A percentile compares a stretch with the other conserved stretches of the same genome.
These are phyloP conservation scores for Aspergillus udagawae DNA, from an alignment of 2,329 filamentous ascomycete genomes.

Conservation along the genomic window DNA sequence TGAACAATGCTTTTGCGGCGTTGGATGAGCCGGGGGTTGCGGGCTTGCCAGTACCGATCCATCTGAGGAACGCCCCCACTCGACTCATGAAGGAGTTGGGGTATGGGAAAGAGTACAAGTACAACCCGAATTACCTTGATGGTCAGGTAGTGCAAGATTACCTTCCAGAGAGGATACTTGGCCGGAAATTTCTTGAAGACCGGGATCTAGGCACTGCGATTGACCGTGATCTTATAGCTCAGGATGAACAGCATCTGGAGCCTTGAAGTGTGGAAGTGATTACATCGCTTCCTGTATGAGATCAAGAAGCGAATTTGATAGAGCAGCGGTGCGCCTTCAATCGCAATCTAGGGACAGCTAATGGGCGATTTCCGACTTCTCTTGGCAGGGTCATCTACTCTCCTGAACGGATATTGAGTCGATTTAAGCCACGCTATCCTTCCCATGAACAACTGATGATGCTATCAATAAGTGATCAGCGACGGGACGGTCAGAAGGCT, in stretches of 20 bases:
- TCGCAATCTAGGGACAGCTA: background rate
- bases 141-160: conserved; percentile 85
- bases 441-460: background rate
- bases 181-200: conserved; percentile 72
- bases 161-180: conserved; percentile 71
- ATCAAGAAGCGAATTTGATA: background rate
- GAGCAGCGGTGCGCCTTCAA: background rate
- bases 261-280: background rate
- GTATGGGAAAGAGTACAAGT: conserved; percentile 90
- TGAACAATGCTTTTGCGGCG: conserved; percentile 76
- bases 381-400: background rate
- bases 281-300: background rate
- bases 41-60: conserved; percentile 74
- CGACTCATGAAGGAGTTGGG: conserved; percentile 89
- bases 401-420: background rate
- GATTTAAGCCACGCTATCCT: background rate
- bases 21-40: conserved; percentile 80
- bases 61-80: conserved; percentile 88
- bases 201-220: conserved; percentile 72
- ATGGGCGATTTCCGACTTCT: background rate
- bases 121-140: conserved; percentile 84
- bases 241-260: conserved; percentile 6
- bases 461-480: background rate
- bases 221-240: conserved; percentile 61
- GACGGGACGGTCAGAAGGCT: background rate